Evolutionary conservation across 371 early-diverging fungal species (phyloP).

Genomic region (Mortierella sp.): DNA sequence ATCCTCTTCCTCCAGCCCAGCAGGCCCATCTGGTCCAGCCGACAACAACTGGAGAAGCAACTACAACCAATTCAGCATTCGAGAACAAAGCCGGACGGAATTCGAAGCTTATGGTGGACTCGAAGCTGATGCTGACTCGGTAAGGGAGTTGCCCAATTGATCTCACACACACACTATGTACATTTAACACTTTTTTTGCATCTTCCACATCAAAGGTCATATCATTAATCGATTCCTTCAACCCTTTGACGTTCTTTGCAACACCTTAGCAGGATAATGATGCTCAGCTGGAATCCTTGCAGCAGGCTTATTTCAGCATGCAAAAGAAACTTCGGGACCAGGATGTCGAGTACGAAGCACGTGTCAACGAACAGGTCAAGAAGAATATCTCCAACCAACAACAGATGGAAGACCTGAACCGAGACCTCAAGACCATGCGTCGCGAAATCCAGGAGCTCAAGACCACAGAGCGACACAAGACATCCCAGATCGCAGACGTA

Average conservation of each 20-base stretch:
- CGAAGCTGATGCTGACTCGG: slow-evolving; percentile 32
- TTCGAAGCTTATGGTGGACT: slow-evolving; percentile 43
- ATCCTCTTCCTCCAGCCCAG: slow-evolving; percentile 27
- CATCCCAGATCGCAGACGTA: slow-evolving; percentile 42
- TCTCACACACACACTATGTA: neutral
- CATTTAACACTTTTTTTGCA: neutral
- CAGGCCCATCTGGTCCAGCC: slow-evolving; percentile 8
- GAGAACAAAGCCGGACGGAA: slow-evolving; percentile 41
- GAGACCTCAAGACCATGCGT: slow-evolving; percentile 27
- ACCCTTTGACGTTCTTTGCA: neutral
- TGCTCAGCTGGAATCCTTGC: slow-evolving; percentile 15
- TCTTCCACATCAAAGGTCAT: neutral
- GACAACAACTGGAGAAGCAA: slow-evolving; percentile 30
- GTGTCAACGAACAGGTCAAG: slow-evolving; percentile 33
- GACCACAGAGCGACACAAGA: slow-evolving; percentile 28
- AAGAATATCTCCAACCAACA: slow-evolving; percentile 35
- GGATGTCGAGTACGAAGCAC: slow-evolving; percentile 34
- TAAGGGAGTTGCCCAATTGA: slow-evolving; percentile 15
- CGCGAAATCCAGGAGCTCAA: slow-evolving; percentile 36
- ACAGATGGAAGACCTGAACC: slow-evolving; percentile 31
- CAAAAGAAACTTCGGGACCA: slow-evolving; percentile 36
- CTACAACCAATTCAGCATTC: slow-evolving; percentile 37
- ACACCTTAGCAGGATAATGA: slow-evolving; percentile 20
- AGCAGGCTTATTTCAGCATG: slow-evolving; percentile 25
- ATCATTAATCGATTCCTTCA: neutral